Evolutionary conservation across 208 protist species (phyloP).

Genomic region (Porcisia deanei): DNA sequence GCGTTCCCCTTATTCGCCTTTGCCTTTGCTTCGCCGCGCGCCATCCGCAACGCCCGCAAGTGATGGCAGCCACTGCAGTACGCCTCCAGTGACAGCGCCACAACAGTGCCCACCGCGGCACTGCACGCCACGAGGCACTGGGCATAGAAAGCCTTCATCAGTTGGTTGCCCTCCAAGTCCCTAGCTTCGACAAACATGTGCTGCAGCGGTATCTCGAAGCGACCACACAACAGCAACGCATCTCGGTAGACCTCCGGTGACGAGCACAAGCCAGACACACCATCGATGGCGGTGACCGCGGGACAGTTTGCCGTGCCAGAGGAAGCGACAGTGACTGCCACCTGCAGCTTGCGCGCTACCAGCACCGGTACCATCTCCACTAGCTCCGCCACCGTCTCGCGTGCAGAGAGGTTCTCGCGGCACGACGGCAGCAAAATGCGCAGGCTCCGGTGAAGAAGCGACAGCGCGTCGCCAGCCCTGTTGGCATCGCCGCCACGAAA

Average conservation of each 20-base stretch:
- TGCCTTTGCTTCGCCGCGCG: slow-evolving; percentile 12
- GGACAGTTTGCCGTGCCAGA: not conserved
- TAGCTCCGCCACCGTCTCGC: slow-evolving; percentile 35
- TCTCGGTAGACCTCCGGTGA: slow-evolving; percentile 42
- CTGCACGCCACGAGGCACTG: slow-evolving; percentile 64
- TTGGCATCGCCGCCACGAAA: slow-evolving; percentile 38
- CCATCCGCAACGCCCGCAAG: slow-evolving; percentile 20
- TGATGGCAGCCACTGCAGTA: slow-evolving; percentile 30
- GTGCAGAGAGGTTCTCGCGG: slow-evolving; percentile 18
- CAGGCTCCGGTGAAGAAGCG: slow-evolving; percentile 63
- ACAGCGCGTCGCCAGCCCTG: slow-evolving; percentile 50
- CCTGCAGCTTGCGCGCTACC: slow-evolving; percentile 28
- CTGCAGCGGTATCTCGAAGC: slow-evolving; percentile 57
- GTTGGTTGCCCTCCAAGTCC: not conserved
- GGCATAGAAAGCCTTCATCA: slow-evolving; percentile 33
- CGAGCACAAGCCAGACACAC: slow-evolving; percentile 4
- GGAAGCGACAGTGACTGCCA: not conserved
- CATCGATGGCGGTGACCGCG: not conserved
- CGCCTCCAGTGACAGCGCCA: slow-evolving; percentile 53
- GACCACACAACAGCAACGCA: slow-evolving; percentile 58
- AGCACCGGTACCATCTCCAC: slow-evolving; percentile 54
- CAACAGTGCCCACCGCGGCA: slow-evolving; percentile 64
- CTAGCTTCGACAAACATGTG: slow-evolving; percentile 34
- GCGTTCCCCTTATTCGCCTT: slow-evolving; percentile 8
- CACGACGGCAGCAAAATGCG: slow-evolving; percentile 49